Percentiles rank a stretch among this genome's conserved stretches.
Conservation (phyloP, 768 basidiomycete genomes). For the Tylopilus sp. region DNA sequence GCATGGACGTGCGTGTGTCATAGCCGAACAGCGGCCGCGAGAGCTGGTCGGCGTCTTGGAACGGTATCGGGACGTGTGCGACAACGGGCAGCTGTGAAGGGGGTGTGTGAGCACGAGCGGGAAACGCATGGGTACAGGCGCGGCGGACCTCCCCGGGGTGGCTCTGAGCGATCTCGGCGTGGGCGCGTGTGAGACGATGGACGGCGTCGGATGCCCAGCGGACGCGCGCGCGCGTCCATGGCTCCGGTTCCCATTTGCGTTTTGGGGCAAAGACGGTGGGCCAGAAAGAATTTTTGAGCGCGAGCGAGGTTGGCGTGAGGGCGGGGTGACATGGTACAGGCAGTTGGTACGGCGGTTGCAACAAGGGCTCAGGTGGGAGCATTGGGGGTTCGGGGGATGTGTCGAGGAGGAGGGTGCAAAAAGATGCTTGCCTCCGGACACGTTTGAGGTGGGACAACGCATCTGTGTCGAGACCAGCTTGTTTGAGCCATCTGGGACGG, state of each 20-base stretch:
- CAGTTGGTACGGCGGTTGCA: conserved; percentile 51
- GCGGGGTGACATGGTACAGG: conserved; percentile 67
- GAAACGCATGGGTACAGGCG: not conserved
- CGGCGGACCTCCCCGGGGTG: conserved; percentile 55
- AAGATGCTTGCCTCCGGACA: conserved; percentile 51
- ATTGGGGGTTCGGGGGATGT: conserved; percentile 39
- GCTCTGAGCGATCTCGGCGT: conserved; percentile 36
- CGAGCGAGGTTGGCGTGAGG: conserved; percentile 60
- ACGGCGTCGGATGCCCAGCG: conserved; percentile 79
- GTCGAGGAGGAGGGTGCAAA: conserved; percentile 54
- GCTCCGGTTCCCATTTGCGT: conserved; percentile 61
- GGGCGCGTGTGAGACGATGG: conserved; percentile 46
- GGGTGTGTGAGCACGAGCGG: not conserved
- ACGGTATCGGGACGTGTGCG: conserved; percentile 61
- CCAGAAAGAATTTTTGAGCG: conserved; percentile 75
- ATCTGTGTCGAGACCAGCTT: conserved; percentile 54
- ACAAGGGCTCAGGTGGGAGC: conserved; percentile 47
- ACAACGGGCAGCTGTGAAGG: conserved; percentile 65
- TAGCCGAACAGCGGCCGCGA: conserved; percentile 46
- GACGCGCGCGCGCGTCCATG: conserved; percentile 63
- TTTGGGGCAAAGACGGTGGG: conserved; percentile 75
- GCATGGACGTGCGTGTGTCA: conserved; percentile 67
- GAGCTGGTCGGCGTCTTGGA: conserved; percentile 29
- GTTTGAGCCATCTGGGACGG: conserved; percentile 64
- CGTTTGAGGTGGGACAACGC: conserved; percentile 75